Evolutionary conservation across 768 basidiomycete genomes (phyloP).

Genomic region (Tulasnella sp.): DNA sequence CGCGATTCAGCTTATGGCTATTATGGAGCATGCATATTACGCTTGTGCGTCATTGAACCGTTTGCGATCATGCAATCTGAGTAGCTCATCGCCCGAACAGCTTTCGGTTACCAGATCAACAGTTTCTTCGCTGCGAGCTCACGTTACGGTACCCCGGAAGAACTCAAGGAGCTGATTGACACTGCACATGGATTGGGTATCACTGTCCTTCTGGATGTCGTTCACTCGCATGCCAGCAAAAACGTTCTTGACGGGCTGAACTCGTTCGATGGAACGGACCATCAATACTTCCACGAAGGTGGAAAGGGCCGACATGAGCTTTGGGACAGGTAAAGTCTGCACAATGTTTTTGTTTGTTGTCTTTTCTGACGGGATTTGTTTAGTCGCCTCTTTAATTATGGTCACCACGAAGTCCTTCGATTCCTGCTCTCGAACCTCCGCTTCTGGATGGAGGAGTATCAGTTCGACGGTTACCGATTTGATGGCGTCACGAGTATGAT

Average conservation of each 20-base stretch:
- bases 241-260: constrained; percentile 95
- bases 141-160: constrained; percentile 92
- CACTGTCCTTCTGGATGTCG: constrained; percentile 89
- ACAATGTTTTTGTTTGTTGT: not conserved
- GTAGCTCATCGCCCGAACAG: constrained; percentile 35
- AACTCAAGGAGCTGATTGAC: constrained; percentile 90
- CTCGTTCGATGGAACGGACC: constrained; percentile 93
- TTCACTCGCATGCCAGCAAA: constrained; percentile 98
- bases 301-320: constrained; percentile 85
- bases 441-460: constrained; percentile 91
- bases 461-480: constrained; percentile 96
- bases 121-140: constrained; percentile 96
- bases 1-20: constrained; percentile 94
- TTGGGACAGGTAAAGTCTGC: constrained; percentile 64
- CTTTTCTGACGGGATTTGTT: not conserved
- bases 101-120: constrained; percentile 97
- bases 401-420: constrained; percentile 84
- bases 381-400: constrained; percentile 91
- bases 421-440: constrained; percentile 93
- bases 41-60: constrained; percentile 56
- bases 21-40: constrained; percentile 98
- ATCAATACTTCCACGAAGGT: constrained; percentile 95
- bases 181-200: constrained; percentile 90
- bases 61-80: not conserved
- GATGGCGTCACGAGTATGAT: constrained; percentile 99